Conservation (phyloP, 2,329 filamentous ascomycete genomes). For the Aspergillus candidus region DNA sequence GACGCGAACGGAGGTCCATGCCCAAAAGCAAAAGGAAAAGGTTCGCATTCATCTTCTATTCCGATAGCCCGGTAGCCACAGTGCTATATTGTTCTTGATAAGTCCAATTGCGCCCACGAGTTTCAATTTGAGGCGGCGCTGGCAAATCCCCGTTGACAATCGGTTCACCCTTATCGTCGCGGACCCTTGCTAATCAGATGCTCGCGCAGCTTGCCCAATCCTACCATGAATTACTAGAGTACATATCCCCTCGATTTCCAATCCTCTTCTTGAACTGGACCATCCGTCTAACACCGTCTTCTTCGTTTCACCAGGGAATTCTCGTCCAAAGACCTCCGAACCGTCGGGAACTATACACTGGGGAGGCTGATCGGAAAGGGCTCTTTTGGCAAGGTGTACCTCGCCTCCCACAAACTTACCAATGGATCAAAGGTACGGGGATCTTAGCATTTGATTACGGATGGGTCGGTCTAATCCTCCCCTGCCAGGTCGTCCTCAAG, state of each 20-base stretch:
- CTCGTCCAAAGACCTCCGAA: slow-evolving; percentile 80
- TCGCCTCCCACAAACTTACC: slow-evolving; percentile 92
- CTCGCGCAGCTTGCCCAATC: slow-evolving; percentile 76
- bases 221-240: slow-evolving; percentile 94
- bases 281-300: slow-evolving; percentile 1
- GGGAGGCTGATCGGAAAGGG: slow-evolving; percentile 93
- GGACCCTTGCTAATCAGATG: not conserved
- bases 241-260: slow-evolving; percentile 36
- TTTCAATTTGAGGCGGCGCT: too few relatives aligned
- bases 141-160: too few relatives aligned
- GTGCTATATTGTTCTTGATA: not conserved
- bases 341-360: slow-evolving; percentile 90
- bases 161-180: not conserved
- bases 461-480: not conserved
- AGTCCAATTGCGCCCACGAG: too few relatives aligned
- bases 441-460: not conserved
- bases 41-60: slow-evolving; percentile 27
- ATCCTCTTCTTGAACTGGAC: not conserved
- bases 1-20: slow-evolving; percentile 48
- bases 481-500: slow-evolving; percentile 85
- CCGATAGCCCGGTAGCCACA: not conserved
- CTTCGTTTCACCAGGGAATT: slow-evolving; percentile 64
- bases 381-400: slow-evolving; percentile 96
- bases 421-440: slow-evolving; percentile 86
- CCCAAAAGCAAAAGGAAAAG: slow-evolving; percentile 56